Evolutionary conservation across 2,329 filamentous ascomycete species (phyloP).

Genomic region (Monosporascus ibericus): DNA sequence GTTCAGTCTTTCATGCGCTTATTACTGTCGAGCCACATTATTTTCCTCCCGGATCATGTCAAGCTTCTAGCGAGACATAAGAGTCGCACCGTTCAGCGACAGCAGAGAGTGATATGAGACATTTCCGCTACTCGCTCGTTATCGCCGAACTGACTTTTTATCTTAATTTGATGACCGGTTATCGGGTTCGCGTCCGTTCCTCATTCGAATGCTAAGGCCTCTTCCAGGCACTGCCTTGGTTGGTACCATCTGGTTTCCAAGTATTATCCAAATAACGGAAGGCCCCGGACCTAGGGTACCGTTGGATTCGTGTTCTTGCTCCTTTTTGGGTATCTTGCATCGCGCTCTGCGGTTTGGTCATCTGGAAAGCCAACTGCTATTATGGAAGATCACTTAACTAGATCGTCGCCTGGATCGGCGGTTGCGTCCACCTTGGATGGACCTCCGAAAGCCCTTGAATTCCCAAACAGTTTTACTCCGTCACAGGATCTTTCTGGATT

Average conservation of each 20-base stretch:
- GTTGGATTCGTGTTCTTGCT: neutral
- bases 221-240: neutral
- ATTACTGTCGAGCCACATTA: too few species aligned
- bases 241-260: neutral
- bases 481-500: conserved; percentile 10
- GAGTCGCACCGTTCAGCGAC: too few species aligned
- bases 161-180: neutral
- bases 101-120: too few species aligned
- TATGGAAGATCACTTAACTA: conserved; percentile 12
- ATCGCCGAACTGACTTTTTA: too few species aligned
- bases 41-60: too few species aligned
- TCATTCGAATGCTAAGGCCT: neutral
- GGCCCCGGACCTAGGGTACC: neutral
- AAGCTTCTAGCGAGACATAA: too few species aligned
- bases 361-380: neutral
- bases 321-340: conserved; percentile 1
- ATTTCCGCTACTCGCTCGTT: too few species aligned
- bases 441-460: conserved; percentile 13
- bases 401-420: conserved; percentile 13
- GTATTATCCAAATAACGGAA: neutral
- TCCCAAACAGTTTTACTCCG: conserved; percentile 10
- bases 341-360: neutral
- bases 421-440: conserved; percentile 13
- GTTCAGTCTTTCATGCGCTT: too few species aligned
- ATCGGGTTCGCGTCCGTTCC: neutral